Conservation (phyloP, 1,284 basidiomycete species). For the Ganoderma multipileum region DNA sequence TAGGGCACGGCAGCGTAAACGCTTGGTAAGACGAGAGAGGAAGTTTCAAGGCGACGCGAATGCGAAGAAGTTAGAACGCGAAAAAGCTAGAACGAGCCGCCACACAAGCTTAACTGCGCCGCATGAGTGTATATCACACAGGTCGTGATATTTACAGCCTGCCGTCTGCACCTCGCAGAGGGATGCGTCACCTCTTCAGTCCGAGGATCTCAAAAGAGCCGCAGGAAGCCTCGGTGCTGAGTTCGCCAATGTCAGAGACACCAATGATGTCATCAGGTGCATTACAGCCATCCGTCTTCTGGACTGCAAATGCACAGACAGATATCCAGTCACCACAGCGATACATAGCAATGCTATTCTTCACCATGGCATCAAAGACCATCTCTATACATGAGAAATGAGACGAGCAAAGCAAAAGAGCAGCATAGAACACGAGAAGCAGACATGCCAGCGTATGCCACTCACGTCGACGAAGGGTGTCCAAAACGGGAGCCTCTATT, state of each 20-base stretch:
- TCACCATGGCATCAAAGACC: not conserved
- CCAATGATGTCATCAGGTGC: not conserved
- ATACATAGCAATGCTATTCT: not conserved
- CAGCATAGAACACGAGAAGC: not conserved
- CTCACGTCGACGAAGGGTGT: conserved; percentile 5
- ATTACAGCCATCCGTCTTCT: too few species aligned
- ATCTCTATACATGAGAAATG: not conserved
- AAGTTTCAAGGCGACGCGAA: not conserved
- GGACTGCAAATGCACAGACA: not conserved
- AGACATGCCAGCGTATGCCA: not conserved
- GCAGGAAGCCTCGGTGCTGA: not conserved
- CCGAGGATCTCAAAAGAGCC: not conserved
- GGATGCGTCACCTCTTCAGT: not conserved
- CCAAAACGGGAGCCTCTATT: conserved; percentile 2
- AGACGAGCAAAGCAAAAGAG: not conserved
- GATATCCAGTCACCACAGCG: not conserved
- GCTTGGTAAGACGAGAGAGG: not conserved
- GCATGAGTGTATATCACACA: not conserved
- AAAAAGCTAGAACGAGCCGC: not conserved
- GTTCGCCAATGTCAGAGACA: not conserved
- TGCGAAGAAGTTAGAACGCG: not conserved
- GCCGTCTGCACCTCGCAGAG: not conserved
- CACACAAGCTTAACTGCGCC: conserved; percentile 2
- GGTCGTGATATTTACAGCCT: not conserved
- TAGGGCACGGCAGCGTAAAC: not conserved